Evolutionary conservation across 495 filamentous ascomycete genomes (phyloP).

Genomic region (Neurospora sp.): DNA sequence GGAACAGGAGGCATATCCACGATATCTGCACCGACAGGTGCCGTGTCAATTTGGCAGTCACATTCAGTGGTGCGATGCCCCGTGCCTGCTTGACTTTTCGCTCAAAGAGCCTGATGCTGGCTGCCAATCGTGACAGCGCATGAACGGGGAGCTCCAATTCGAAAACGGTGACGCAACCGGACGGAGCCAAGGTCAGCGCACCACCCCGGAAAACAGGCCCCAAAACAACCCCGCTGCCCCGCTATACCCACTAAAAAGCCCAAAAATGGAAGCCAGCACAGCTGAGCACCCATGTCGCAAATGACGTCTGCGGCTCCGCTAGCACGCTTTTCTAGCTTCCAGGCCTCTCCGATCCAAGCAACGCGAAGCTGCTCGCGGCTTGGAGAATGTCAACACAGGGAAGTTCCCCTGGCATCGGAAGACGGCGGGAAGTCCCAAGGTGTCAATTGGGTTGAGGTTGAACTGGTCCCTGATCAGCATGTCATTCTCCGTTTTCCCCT

Average conservation of each 20-base stretch:
- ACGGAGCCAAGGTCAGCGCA: background rate
- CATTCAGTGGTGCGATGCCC: background rate
- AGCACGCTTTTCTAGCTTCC: background rate
- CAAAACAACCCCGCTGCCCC: background rate
- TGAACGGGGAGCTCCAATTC: background rate
- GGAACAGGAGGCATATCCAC: background rate
- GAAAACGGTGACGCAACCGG: background rate
- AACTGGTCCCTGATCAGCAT: background rate
- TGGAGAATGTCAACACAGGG: background rate
- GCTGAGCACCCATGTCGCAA: slow-evolving; percentile 8
- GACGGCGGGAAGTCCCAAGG: background rate
- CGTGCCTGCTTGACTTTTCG: background rate
- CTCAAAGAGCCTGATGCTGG: background rate
- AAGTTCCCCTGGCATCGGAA: background rate
- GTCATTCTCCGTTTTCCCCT: background rate
- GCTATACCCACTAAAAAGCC: background rate
- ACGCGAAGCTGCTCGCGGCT: background rate
- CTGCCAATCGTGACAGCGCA: background rate
- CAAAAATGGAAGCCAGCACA: background rate
- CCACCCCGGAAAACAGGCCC: background rate
- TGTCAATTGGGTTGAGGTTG: background rate
- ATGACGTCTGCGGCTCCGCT: slow-evolving; percentile 24
- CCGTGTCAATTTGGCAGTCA: background rate
- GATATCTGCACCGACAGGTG: background rate
- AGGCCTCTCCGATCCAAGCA: background rate